phyloP scores from a whole-genome alignment of 106 monocot genomes.

The Hemerocallis citrina region DNA sequence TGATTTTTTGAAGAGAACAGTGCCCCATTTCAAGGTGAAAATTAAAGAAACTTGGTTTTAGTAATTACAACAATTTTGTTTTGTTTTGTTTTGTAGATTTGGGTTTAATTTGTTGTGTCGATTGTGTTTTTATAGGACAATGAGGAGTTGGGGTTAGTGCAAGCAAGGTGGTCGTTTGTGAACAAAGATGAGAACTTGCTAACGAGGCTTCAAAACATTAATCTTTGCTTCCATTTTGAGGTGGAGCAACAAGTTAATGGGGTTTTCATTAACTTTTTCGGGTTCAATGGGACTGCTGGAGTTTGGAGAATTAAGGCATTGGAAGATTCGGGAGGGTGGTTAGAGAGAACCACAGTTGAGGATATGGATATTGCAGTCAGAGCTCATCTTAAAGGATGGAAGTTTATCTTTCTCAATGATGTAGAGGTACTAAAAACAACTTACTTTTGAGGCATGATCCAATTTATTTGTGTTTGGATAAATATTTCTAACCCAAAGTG shows the following conservation, averaged over 20 bases:
- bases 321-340: conserved; percentile 89
- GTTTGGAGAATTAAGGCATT: conserved; percentile 95
- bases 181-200: conserved; percentile 97
- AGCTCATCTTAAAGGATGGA: conserved; percentile 90
- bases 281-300: conserved; percentile 95
- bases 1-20: conserved; percentile 74
- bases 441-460: neutral
- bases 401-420: conserved; percentile 90
- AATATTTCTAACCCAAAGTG: neutral
- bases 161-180: conserved; percentile 93
- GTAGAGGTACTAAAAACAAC: conserved; percentile 50
- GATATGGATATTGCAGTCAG: conserved; percentile 95
- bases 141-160: conserved; percentile 78
- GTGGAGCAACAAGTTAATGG: conserved; percentile 99
- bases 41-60: too few relatives aligned
- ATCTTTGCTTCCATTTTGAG: conserved; percentile 98
- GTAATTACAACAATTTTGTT: too few relatives aligned
- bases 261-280: conserved; percentile 88
- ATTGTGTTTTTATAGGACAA: conserved; percentile 47
- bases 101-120: neutral
- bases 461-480: neutral
- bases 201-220: conserved; percentile 91
- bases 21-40: conserved; percentile 84
- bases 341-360: conserved; percentile 92
- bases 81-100: too few relatives aligned